A percentile compares a stretch with the other conserved stretches of the same genome.
Conservation (phyloP, 441 rosid genomes). For the Theobroma grandiflorum region DNA sequence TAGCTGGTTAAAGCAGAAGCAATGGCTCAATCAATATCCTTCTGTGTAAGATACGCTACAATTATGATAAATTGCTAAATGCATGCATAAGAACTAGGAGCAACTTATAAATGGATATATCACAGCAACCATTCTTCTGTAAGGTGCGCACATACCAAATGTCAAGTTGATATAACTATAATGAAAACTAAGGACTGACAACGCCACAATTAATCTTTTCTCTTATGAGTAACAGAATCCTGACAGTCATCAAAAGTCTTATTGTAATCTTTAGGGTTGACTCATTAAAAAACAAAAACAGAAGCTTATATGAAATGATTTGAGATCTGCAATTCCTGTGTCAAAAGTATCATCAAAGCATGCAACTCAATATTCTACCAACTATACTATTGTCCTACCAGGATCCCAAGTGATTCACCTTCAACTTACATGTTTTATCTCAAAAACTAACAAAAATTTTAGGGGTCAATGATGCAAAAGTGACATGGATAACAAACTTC, state of each 20-base stretch:
- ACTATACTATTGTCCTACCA: neutral
- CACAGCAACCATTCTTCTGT: neutral
- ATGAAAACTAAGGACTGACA: neutral
- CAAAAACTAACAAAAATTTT: constrained; percentile 1
- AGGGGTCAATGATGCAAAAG: constrained; percentile 1
- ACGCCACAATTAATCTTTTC: neutral
- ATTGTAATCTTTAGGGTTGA: neutral
- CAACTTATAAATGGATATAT: neutral
- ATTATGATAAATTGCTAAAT: neutral
- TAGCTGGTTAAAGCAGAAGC: neutral
- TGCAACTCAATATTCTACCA: constrained; percentile 1
- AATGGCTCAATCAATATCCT: neutral
- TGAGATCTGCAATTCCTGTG: constrained; percentile 8
- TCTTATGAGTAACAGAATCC: neutral
- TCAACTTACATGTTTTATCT: neutral
- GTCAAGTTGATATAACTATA: neutral
- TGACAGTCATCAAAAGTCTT: neutral
- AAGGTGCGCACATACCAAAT: neutral
- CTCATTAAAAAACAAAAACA: neutral
- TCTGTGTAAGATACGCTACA: neutral
- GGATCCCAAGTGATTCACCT: constrained; percentile 16
- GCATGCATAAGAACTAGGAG: neutral
- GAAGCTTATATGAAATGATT: neutral
- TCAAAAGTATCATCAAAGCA: constrained; percentile 25
- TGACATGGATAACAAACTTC: constrained; percentile 8